phyloP scores from a whole-genome alignment of 177 flowering plant species.

The Tripterygium wilfordii region DNA sequence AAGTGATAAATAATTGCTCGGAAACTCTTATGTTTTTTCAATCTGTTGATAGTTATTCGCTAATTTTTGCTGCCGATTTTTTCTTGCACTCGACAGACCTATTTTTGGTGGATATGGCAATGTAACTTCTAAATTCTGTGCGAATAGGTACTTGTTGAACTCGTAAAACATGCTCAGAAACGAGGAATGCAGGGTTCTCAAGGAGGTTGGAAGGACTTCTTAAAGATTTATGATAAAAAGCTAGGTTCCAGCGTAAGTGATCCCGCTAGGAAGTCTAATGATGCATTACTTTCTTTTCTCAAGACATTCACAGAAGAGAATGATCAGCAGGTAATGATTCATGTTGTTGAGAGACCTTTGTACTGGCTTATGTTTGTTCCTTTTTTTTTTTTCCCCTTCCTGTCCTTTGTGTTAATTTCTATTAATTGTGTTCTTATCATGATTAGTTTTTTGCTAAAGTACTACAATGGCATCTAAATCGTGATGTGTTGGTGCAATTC shows the following conservation, averaged over 20 bases:
- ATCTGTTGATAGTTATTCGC: too few relatives aligned
- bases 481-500: conserved; percentile 26
- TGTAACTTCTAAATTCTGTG: too few relatives aligned
- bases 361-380: neutral
- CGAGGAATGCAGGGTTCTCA: conserved; percentile 62
- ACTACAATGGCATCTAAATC: conserved; percentile 33
- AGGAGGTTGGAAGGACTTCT: too few relatives aligned
- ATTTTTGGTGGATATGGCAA: too few relatives aligned
- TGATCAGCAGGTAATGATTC: conserved; percentile 45
- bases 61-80: too few relatives aligned
- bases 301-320: too few relatives aligned
- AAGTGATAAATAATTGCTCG: too few relatives aligned
- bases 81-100: too few relatives aligned
- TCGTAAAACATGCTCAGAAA: conserved; percentile 69
- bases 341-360: neutral
- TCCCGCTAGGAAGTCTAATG: conserved; percentile 56
- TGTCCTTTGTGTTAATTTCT: neutral
- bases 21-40: too few relatives aligned
- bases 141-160: conserved; percentile 56
- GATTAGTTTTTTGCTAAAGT: conserved; percentile 49
- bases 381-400: too few relatives aligned
- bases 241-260: conserved; percentile 64
- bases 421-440: neutral
- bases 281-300: conserved; percentile 55
- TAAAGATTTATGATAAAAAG: conserved; percentile 23